Base-by-base conservation (phyloP, 768 basidiomycete genomes). In the Chalciporus pseudorubinellus region DNA sequence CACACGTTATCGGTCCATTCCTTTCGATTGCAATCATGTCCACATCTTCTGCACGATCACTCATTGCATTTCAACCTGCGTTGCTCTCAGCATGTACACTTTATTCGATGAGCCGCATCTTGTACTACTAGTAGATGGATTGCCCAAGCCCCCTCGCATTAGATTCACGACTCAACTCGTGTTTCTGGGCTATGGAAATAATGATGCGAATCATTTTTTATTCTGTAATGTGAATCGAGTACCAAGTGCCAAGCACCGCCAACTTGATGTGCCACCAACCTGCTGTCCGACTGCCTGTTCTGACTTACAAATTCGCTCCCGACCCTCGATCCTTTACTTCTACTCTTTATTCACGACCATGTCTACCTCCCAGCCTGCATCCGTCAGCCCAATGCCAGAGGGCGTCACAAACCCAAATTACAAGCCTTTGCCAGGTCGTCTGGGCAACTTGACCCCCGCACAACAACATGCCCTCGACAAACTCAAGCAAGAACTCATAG, bases 391-490 rank as follows among this genome's bases (percentile, higher is more conserved):
- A 2, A 71, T 84, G 63, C 82, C 83, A 16, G 71, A 70, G 31
- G 82, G 82, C 50, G 71, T 84, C 53, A 83, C 83, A 3, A 79
- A 86, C 68, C 77, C 82, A 16, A 77, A 77, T 66, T 87, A 83
- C 68, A 80, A 73, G 59, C 85, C 87, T 12, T 72, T 74, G 1
- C 84, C 89, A 18, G 91, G 92, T 14, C 77, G 84, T 26, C 71
- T 91, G 34, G 92, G 92, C n/a, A 92, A 93, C 67, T 78, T 94
- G 60, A 79, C 80, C 1, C 65, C 75, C 0, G 52, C 66, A 7
- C 88, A 92, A 62, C 77, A 79, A 56, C 73, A 82, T 53, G 77
- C 82, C 3, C 82, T 93, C 51, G 80, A 85, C 29, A 79, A 84
- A 61, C 76, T 95, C 70, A 81, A 78, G 67, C 73, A 76, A 57